Base-by-base conservation (phyloP, 495 filamentous ascomycete species). In the Corynascus novoguineensis region DNA sequence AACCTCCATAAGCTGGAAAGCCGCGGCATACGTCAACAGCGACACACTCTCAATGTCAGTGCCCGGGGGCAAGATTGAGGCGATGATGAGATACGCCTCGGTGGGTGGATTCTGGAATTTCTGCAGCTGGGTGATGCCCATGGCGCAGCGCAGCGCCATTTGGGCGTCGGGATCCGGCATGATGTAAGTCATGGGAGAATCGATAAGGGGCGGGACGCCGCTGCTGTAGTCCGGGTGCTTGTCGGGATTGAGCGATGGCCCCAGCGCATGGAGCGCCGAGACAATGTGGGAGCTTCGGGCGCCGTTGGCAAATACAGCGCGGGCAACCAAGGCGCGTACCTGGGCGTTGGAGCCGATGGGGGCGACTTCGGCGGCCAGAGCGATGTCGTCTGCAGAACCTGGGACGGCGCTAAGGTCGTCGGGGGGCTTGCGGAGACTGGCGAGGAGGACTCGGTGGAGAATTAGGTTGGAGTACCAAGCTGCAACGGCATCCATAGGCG, bases 381-480 rank as follows among this genome's bases (percentile, higher is more conserved):
- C 74, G 21, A 95, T 79, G 41, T 85, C 78, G 35, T 78, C 64
- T 14, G 80, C 76, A 14, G 74, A 71, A 25, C 75, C 71, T 27
- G 60, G 24, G 25, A 57, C 72, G 19, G 65, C 72, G 17, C 65
- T 62, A 51, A 73, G 68, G 9, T 68, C 70, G 9, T 78, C 68
- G 0, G 72, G 63, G 4, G 50, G 32, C 37, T 72, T 74, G 1
- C 74, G 65, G 37, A 84, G 80, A 56, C 79, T 86, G 21, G 73
- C 73, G 25, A 84, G 69, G 22, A 97, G 80, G 8, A 82, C 84
- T 32, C 78, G 78, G 45, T 92, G 86, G 27, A 96, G 72, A n/a
- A 84, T 72, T 49, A 87, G 78, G 60, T 83, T 86, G 1, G 90
- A 95, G 75, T 83, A 92, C 92, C 92, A 96, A 1, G 92, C 87